These are phyloP conservation scores for Allodekkera sacchari DNA, from an alignment of 805 yeast genomes.

Conservation along the genomic window DNA sequence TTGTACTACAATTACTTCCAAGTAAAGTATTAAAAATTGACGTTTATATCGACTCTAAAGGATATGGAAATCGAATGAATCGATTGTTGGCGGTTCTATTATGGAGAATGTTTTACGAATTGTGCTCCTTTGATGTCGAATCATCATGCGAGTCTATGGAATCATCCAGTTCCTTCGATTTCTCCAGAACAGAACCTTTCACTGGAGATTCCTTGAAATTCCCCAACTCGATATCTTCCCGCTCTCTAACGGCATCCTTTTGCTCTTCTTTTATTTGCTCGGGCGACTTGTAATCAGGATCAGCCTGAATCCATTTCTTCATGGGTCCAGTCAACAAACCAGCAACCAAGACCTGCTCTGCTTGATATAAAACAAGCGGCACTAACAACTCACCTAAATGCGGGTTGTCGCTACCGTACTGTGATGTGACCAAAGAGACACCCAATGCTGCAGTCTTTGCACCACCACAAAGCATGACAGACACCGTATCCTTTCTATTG, in stretches of 20 bases:
- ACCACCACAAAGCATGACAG: constrained; percentile 82
- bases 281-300: constrained; percentile 12
- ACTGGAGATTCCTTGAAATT: too few species aligned
- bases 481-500: constrained; percentile 60
- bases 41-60: too few species aligned
- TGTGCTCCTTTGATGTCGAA: too few species aligned
- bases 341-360: constrained; percentile 80
- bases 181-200: not conserved
- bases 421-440: constrained; percentile 61
- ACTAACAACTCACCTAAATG: constrained; percentile 66
- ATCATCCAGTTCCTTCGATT: constrained; percentile 1
- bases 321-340: constrained; percentile 59
- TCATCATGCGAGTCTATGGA: constrained; percentile 1
- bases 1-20: too few species aligned
- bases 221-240: too few species aligned
- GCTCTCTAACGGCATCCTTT: constrained; percentile 1
- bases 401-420: constrained; percentile 53
- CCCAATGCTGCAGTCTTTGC: constrained; percentile 93
- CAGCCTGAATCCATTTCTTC: constrained; percentile 56
- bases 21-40: too few species aligned
- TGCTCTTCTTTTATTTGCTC: constrained; percentile 1
- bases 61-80: too few species aligned
- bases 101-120: too few species aligned
- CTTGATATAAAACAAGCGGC: constrained; percentile 79
- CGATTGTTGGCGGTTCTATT: too few species aligned